A percentile compares a stretch with the other conserved stretches of the same genome.
These are phyloP conservation scores for Rhododendron griersonianum DNA, from an alignment of 148 eudicot genomes.

Conservation along the genomic window DNA sequence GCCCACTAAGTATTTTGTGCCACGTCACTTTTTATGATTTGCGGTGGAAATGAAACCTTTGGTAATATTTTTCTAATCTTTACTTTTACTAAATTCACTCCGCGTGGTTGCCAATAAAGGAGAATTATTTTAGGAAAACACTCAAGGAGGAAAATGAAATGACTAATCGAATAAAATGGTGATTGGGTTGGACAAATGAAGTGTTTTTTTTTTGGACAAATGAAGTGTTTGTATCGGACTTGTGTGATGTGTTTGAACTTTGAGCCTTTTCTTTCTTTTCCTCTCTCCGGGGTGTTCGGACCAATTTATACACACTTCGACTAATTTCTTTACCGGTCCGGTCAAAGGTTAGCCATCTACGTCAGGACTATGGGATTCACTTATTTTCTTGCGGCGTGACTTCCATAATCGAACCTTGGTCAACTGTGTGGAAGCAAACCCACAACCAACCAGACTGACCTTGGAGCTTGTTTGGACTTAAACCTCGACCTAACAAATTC, in stretches of 20 bases:
- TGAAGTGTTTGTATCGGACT: not conserved
- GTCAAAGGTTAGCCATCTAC: not conserved
- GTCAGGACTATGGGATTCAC: too few relatives aligned
- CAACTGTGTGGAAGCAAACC: too few relatives aligned
- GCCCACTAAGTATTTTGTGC: not conserved
- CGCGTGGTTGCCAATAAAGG: not conserved
- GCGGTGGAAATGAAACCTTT: not conserved
- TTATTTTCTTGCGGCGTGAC: too few relatives aligned
- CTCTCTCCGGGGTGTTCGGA: too few relatives aligned
- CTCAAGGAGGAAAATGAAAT: too few relatives aligned
- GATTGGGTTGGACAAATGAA: not conserved
- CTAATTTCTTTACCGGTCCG: rapidly evolving
- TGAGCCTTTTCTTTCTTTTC: not conserved
- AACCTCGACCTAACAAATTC: not conserved
- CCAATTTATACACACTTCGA: not conserved
- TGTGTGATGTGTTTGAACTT: not conserved
- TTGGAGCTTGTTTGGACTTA: not conserved
- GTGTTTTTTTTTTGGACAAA: too few relatives aligned
- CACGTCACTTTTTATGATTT: not conserved
- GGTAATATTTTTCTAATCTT: not conserved
- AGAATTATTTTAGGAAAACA: too few relatives aligned
- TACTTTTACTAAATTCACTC: not conserved
- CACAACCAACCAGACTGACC: too few relatives aligned
- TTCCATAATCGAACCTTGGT: too few relatives aligned
- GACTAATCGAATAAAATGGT: not conserved